Percentiles rank a stretch among this genome's conserved stretches.
Conservation (phyloP, 371 early-diverging fungal genomes). For the Homolaphlyctis polyrhiza region DNA sequence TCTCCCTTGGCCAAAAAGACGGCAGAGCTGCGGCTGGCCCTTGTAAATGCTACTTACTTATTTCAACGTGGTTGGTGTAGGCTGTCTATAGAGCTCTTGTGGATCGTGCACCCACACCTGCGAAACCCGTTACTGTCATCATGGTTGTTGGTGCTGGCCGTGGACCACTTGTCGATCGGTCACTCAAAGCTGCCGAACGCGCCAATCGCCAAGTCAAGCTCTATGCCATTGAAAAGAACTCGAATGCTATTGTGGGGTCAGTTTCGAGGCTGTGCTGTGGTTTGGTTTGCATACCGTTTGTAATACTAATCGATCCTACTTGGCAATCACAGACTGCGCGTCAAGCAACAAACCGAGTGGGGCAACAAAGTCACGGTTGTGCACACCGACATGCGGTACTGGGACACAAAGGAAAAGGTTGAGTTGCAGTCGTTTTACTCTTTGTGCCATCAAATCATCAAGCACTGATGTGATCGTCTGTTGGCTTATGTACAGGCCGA, state of each 20-base stretch:
- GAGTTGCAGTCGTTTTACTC: not conserved
- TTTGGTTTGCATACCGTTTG: not conserved
- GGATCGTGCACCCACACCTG: conserved; percentile 3
- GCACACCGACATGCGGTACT: conserved; percentile 86
- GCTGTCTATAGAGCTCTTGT: conserved; percentile 12
- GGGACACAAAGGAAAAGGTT: conserved; percentile 70
- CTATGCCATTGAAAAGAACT: conserved; percentile 92
- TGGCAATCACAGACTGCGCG: conserved; percentile 55
- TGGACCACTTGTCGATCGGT: conserved; percentile 63
- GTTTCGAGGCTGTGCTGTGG: conserved; percentile 11
- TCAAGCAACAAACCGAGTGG: conserved; percentile 72
- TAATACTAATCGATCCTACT: not conserved
- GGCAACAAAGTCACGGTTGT: conserved; percentile 72
- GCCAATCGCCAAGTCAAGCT: conserved; percentile 61
- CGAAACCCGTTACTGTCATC: conserved; percentile 14
- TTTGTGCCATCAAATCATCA: not conserved
- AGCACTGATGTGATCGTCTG: not conserved
- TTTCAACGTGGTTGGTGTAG: not conserved
- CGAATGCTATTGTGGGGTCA: conserved; percentile 86
- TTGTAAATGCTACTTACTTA: not conserved
- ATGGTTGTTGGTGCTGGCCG: conserved; percentile 43
- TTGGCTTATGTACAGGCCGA: conserved; percentile 54
- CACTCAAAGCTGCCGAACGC: conserved; percentile 68
- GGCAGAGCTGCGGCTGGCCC: too few species aligned
- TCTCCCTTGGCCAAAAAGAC: too few species aligned